Percentiles rank a stretch among this genome's conserved stretches.
Conservation (phyloP, 345 rosid species). For the Microthlaspi erraticum region DNA sequence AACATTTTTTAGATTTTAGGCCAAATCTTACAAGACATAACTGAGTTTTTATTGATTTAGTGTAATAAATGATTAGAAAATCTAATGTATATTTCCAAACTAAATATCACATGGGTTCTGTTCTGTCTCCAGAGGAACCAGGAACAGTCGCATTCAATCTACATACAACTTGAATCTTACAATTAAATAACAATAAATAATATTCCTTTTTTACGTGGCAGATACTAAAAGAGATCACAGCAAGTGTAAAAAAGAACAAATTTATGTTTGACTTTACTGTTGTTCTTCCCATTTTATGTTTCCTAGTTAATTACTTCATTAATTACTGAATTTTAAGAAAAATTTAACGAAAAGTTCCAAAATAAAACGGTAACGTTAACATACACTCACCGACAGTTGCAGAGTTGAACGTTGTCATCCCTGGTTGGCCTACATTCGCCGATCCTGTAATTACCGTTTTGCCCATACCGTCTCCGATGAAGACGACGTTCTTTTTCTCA, state of each 20-base stretch:
- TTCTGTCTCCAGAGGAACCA: conserved; percentile 26
- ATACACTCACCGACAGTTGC: conserved; percentile 79
- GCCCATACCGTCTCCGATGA: conserved; percentile 84
- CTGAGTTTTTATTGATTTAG: too few species aligned
- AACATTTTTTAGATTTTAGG: too few species aligned
- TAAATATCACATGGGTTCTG: conserved; percentile 32
- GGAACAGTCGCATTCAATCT: conserved; percentile 16
- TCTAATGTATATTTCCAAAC: not conserved
- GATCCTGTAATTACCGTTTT: conserved; percentile 84
- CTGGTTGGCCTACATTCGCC: conserved; percentile 53
- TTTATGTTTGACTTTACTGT: conserved; percentile 13
- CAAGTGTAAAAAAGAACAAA: conserved; percentile 23
- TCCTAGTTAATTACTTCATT: not conserved
- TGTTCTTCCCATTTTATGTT: conserved; percentile 3
- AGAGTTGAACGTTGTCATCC: conserved; percentile 68
- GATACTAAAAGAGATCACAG: not conserved
- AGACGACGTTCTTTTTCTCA: conserved; percentile 80
- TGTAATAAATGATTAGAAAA: too few species aligned
- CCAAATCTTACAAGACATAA: too few species aligned
- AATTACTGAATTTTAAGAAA: not conserved
- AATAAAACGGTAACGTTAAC: not conserved
- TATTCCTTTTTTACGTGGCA: conserved; percentile 14
- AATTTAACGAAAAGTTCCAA: not conserved
- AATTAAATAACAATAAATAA: not conserved
- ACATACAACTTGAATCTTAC: not conserved